These are phyloP conservation scores for Saturnispora quitensis DNA, from an alignment of 805 yeast genomes.

Conservation along the genomic window DNA sequence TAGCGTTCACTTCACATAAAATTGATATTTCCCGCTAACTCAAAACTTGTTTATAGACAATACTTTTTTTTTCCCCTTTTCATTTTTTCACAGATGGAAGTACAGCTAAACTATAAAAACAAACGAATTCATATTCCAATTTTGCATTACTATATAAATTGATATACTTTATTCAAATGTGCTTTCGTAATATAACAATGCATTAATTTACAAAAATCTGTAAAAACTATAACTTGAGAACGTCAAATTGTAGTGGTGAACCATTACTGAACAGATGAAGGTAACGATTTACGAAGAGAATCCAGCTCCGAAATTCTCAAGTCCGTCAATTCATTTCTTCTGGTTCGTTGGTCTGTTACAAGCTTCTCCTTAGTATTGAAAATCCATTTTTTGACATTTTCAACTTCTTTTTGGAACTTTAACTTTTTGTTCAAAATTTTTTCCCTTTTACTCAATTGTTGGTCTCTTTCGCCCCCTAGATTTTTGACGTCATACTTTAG, in stretches of 20 bases:
- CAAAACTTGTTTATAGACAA: not conserved
- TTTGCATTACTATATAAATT: not conserved
- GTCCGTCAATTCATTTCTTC: conserved; percentile 18
- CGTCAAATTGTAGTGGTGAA: not conserved
- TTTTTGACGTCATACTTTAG: conserved; percentile 18
- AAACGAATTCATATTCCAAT: not conserved
- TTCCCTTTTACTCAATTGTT: conserved; percentile 27
- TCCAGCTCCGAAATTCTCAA: conserved; percentile 14
- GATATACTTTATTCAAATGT: not conserved
- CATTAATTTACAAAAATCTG: not conserved
- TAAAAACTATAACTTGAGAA: not conserved
- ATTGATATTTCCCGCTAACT: not conserved
- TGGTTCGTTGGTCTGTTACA: conserved; percentile 17
- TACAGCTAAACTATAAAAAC: not conserved
- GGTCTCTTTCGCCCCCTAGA: conserved; percentile 24
- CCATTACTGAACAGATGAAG: not conserved
- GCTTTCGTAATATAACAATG: not conserved
- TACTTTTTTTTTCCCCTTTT: not conserved
- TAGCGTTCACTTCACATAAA: not conserved
- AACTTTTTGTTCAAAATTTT: conserved; percentile 24
- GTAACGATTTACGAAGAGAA: not conserved
- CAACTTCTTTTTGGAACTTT: conserved; percentile 23
- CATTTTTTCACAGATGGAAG: not conserved
- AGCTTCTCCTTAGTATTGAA: conserved; percentile 18
- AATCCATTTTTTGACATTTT: conserved; percentile 19